A percentile compares a stretch with the other conserved stretches of the same genome.
phyloP scores from a whole-genome alignment of 108 stramenopile genomes.

The Aurantiochytrium sp. region DNA sequence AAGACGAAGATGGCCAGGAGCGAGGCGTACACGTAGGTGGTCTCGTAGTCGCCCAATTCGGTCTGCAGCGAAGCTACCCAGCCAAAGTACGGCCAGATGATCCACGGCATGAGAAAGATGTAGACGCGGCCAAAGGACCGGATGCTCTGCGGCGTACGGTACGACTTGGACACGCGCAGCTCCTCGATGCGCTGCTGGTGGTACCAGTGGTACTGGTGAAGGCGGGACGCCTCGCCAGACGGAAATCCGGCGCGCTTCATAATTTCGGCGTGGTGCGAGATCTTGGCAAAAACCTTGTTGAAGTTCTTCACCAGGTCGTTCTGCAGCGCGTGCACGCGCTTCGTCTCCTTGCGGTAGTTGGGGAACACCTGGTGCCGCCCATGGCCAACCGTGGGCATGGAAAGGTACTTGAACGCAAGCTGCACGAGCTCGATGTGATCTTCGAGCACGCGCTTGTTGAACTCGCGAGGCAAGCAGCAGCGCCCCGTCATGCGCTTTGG shows the following conservation, averaged over 20 bases:
- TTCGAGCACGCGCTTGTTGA: not conserved
- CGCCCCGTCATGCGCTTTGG: not conserved
- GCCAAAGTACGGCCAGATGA: slow-evolving; percentile 30
- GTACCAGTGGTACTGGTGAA: slow-evolving; percentile 39
- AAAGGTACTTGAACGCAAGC: not conserved
- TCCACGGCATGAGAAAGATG: slow-evolving; percentile 25
- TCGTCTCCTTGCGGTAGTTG: not conserved
- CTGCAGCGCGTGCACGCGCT: not conserved
- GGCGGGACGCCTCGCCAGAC: slow-evolving; percentile 37
- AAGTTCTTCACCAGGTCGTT: not conserved
- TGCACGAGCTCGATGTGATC: not conserved
- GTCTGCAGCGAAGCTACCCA: slow-evolving; percentile 5
- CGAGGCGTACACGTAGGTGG: not conserved
- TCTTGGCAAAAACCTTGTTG: not conserved
- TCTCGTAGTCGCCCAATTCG: not conserved
- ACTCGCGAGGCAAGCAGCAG: not conserved
- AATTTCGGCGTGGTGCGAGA: not conserved
- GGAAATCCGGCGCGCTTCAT: slow-evolving; percentile 36
- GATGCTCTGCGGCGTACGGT: slow-evolving; percentile 37
- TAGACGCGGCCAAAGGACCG: slow-evolving; percentile 32
- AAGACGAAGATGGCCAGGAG: not conserved
- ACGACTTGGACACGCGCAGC: slow-evolving; percentile 29
- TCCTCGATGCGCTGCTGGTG: slow-evolving; percentile 35
- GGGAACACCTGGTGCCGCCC: slow-evolving; percentile 7
- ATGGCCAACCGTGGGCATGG: slow-evolving; percentile 8